Conservation (phyloP, 441 rosid genomes). For the Adansonia grandidieri region DNA sequence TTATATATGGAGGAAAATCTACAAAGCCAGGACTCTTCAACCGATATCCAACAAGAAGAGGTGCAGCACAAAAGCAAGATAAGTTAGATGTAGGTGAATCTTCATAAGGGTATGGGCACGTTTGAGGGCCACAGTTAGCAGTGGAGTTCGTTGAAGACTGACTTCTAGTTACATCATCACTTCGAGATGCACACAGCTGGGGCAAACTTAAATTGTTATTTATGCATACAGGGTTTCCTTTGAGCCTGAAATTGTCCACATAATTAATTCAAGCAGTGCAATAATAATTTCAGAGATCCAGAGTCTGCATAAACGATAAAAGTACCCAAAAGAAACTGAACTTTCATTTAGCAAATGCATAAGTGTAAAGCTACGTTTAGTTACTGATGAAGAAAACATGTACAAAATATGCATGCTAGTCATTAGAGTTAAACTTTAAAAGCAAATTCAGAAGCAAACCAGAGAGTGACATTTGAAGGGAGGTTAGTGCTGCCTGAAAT, state of each 20-base stretch:
- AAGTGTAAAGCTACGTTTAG: neutral
- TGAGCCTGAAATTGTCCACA: slow-evolving; percentile 64
- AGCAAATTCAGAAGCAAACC: slow-evolving; percentile 57
- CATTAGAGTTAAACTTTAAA: slow-evolving; percentile 21
- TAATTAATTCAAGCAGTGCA: slow-evolving; percentile 9
- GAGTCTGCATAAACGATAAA: neutral
- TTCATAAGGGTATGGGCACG: slow-evolving; percentile 74
- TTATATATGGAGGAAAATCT: slow-evolving; percentile 56
- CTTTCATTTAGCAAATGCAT: neutral
- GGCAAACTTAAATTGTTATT: slow-evolving; percentile 40
- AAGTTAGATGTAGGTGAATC: slow-evolving; percentile 50
- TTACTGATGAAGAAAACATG: slow-evolving; percentile 11
- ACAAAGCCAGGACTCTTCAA: slow-evolving; percentile 93
- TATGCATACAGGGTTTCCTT: slow-evolving; percentile 79
- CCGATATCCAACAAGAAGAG: slow-evolving; percentile 78
- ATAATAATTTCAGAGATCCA: slow-evolving; percentile 20
- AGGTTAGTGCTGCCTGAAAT: slow-evolving; percentile 59
- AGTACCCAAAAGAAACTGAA: slow-evolving; percentile 3
- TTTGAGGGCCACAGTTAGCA: slow-evolving; percentile 44
- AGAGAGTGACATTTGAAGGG: slow-evolving; percentile 78
- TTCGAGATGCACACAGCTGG: slow-evolving; percentile 53
- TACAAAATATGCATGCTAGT: slow-evolving; percentile 10
- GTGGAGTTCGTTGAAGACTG: slow-evolving; percentile 34
- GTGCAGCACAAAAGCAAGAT: slow-evolving; percentile 78
- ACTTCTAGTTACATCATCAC: slow-evolving; percentile 28